Evolutionary conservation across 75 land plant genomes (phyloP).

Genomic region (Selaginella tamariscina): DNA sequence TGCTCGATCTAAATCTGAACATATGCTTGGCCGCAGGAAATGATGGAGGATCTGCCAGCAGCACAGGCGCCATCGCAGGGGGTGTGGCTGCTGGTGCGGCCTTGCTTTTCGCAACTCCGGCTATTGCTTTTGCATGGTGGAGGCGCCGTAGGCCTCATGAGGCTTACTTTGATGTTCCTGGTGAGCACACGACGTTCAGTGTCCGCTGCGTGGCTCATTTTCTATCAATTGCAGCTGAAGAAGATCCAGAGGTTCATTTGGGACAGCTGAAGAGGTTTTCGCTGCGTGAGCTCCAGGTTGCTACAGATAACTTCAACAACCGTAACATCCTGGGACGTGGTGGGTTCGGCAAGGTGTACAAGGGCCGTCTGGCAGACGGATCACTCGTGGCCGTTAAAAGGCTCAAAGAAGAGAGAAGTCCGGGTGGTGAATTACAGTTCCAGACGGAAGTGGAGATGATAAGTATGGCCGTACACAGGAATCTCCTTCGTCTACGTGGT

Average conservation of each 20-base stretch:
- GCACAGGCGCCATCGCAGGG: slow-evolving; percentile 78
- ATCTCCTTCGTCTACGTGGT: slow-evolving; percentile 58
- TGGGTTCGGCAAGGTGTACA: slow-evolving; percentile 73
- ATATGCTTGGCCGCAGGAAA: slow-evolving; percentile 5
- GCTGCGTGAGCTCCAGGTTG: slow-evolving; percentile 70
- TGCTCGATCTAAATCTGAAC: background rate
- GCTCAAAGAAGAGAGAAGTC: slow-evolving; percentile 64
- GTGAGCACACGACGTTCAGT: slow-evolving; percentile 17
- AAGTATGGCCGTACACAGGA: slow-evolving; percentile 83
- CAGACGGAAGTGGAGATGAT: slow-evolving; percentile 80
- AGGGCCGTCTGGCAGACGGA: slow-evolving; percentile 75
- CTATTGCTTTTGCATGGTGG: slow-evolving; percentile 71
- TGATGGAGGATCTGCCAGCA: slow-evolving; percentile 20
- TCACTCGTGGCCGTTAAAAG: slow-evolving; percentile 73
- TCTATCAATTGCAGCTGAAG: slow-evolving; percentile 45
- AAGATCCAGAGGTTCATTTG: slow-evolving; percentile 79
- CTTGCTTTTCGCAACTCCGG: slow-evolving; percentile 60
- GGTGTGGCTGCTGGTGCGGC: slow-evolving; percentile 82
- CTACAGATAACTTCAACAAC: slow-evolving; percentile 63
- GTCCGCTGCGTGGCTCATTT: background rate
- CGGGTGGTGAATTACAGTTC: slow-evolving; percentile 77
- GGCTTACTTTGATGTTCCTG: slow-evolving; percentile 75
- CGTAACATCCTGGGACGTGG: slow-evolving; percentile 65
- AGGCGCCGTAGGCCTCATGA: slow-evolving; percentile 54
- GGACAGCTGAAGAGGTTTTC: slow-evolving; percentile 85